Evolutionary conservation across 768 basidiomycete genomes (phyloP).

Genomic region (Agaricus subrufescens): DNA sequence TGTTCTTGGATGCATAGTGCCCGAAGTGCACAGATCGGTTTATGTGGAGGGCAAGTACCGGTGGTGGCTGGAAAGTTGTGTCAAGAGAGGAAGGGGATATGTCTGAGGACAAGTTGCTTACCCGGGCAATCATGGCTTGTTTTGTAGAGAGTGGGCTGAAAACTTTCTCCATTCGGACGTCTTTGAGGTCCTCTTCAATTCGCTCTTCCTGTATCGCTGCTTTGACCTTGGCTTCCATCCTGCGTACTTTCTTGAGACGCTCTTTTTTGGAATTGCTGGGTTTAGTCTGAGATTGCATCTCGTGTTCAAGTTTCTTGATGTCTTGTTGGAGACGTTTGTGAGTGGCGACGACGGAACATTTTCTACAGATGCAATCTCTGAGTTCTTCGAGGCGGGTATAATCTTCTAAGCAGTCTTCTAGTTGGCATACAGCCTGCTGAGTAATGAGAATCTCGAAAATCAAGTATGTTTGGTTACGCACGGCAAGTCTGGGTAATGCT

Average conservation of each 20-base stretch:
- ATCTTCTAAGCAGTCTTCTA: conserved; percentile 83
- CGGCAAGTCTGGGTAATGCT: conserved; percentile 58
- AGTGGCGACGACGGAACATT: conserved; percentile 84
- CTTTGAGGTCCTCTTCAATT: conserved; percentile 81
- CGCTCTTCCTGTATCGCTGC: conserved; percentile 65
- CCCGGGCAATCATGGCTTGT: conserved; percentile 89
- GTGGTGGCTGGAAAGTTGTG: conserved; percentile 60
- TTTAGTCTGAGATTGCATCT: conserved; percentile 32
- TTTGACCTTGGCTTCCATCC: conserved; percentile 56
- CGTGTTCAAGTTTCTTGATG: conserved; percentile 48
- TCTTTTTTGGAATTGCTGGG: conserved; percentile 72
- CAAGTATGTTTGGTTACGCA: conserved; percentile 31
- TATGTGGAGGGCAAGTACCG: conserved; percentile 82
- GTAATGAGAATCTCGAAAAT: background rate
- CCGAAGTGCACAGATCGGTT: conserved; percentile 81
- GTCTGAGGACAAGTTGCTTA: conserved; percentile 30
- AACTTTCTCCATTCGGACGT: conserved; percentile 75
- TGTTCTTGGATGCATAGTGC: conserved; percentile 84
- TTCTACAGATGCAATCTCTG: conserved; percentile 89
- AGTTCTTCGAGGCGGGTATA: conserved; percentile 88
- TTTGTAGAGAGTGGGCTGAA: conserved; percentile 75
- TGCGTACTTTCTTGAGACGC: conserved; percentile 65
- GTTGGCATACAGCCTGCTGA: conserved; percentile 52
- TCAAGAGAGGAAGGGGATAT: conserved; percentile 1
- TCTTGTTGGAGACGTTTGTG: conserved; percentile 60